Evolutionary conservation across 2,329 filamentous ascomycete genomes (phyloP).

Genomic region (Teratosphaeriaceae sp.): DNA sequence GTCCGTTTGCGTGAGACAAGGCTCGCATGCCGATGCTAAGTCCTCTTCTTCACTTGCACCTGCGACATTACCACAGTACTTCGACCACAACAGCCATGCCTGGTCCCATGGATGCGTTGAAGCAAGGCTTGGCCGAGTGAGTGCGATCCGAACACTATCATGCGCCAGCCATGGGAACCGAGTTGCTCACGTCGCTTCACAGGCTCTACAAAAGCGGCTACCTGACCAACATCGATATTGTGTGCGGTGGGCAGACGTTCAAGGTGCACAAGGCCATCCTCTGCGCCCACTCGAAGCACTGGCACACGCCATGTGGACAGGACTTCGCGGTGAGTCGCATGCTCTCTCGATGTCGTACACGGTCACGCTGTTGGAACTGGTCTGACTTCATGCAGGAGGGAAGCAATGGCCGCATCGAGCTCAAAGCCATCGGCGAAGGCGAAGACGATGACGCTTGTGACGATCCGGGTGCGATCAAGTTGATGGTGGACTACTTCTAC

Average conservation of each 20-base stretch:
- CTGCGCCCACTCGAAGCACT: constrained; percentile 35
- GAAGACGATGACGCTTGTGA: constrained; percentile 15
- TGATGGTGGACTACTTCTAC: constrained; percentile 26
- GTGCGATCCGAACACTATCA: background rate
- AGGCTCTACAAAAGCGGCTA: constrained; percentile 10
- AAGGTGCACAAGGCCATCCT: constrained; percentile 37
- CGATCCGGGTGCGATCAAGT: constrained; percentile 18
- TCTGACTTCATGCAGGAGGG: constrained; percentile 10
- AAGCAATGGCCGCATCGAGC: constrained; percentile 13
- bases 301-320: constrained; percentile 11
- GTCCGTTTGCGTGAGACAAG: too few species aligned
- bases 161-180: too few species aligned
- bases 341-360: constrained; percentile 8
- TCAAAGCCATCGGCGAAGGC: constrained; percentile 13
- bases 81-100: background rate
- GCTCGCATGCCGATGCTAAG: too few species aligned
- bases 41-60: too few species aligned
- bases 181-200: background rate
- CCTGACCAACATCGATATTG: constrained; percentile 38
- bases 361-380: background rate
- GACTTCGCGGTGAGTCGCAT: background rate
- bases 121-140: background rate
- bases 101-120: background rate
- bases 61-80: too few species aligned
- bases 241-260: constrained; percentile 34